Evolutionary conservation across 2,329 filamentous ascomycete genomes (phyloP), one percentile per base, ranked within the genome.

Genomic region (Aspergillus sp.): DNA sequence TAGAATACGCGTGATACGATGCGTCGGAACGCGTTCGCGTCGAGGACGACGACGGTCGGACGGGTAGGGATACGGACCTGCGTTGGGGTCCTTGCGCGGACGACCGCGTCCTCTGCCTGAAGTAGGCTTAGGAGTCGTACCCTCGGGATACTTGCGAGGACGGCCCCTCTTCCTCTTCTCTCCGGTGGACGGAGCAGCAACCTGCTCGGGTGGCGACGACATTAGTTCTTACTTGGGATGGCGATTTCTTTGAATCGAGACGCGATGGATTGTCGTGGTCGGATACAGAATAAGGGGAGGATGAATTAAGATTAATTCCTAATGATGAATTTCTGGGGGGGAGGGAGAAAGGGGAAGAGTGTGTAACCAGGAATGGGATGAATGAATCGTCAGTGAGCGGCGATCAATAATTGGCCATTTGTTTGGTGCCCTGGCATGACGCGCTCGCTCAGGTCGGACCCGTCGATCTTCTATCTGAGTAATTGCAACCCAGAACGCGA

Each of bases 111-210:
- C 72, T 50, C 72, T 69, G 12, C 67, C 68, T n/a, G 68, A 62
- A 54, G 62, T 52, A 9, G 67, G 62, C 56, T 69, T 67, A 9
- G 69, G 67, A 3, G 55, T 59, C 16, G 59, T 54, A 6, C 63
- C 66, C n/a, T 65, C 65, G 7, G 72, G 70, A 39, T 68, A 68
- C 55, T 74, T 74, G 53, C 72, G 68, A n/a, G 72, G 72, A 26
- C 72, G 72, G 55, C 72, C 72, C 53, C 72, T 71, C 50, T 69
- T 71, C 60, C 70, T 67, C 58, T 72, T 74, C 52, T 72, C 72
- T 22, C 63, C 67, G 6, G 66, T 68, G 55, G 65, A 62, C 18
- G 69, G 68, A 47, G 58, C 53, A 36, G 59, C 61, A 56, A 42
- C 59, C 65, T 67, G 52, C 12, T 7, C 11, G 16, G 31, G 52